Evolutionary conservation across 2,329 filamentous ascomycete species (phyloP).

Genomic region (Aspergillus floridensis): DNA sequence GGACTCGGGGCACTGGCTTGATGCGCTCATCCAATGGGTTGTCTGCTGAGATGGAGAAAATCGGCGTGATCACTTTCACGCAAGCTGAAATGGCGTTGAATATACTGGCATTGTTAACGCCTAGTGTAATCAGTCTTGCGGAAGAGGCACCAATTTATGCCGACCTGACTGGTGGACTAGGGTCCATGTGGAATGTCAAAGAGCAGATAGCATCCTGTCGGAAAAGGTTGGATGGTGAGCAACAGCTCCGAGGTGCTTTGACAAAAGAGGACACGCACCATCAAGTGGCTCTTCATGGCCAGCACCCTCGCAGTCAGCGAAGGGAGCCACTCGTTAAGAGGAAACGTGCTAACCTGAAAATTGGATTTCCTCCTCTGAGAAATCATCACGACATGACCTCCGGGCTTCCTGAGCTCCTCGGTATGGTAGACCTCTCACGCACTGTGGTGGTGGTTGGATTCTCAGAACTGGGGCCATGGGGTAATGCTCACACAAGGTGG

Average conservation of each 20-base stretch:
- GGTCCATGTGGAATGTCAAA: slow-evolving; percentile 28
- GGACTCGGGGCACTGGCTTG: slow-evolving; percentile 46
- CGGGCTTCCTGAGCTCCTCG: neutral
- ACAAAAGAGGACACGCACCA: slow-evolving; percentile 20
- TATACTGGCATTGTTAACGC: slow-evolving; percentile 37
- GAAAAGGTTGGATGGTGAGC: slow-evolving; percentile 16
- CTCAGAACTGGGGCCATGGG: slow-evolving; percentile 67
- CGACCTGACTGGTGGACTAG: slow-evolving; percentile 41
- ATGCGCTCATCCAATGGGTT: slow-evolving; percentile 46
- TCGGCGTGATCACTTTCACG: slow-evolving; percentile 42
- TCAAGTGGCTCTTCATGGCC: neutral
- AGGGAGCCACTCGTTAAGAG: neutral
- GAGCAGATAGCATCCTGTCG: slow-evolving; percentile 21
- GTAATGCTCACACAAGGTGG: slow-evolving; percentile 96
- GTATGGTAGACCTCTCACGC: slow-evolving; percentile 40
- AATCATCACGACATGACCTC: slow-evolving; percentile 1
- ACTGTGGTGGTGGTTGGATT: slow-evolving; percentile 43
- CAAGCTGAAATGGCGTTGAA: slow-evolving; percentile 44
- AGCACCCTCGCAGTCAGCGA: neutral
- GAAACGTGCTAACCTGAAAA: slow-evolving; percentile 9
- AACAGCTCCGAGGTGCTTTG: slow-evolving; percentile 23
- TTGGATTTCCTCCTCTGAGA: slow-evolving; percentile 10
- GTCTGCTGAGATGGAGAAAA: slow-evolving; percentile 38
- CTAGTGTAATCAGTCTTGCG: slow-evolving; percentile 28
- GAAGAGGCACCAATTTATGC: slow-evolving; percentile 38